These are phyloP conservation scores for Podosphaera aphanis DNA, from an alignment of 2,329 filamentous ascomycete species.

Conservation along the genomic window DNA sequence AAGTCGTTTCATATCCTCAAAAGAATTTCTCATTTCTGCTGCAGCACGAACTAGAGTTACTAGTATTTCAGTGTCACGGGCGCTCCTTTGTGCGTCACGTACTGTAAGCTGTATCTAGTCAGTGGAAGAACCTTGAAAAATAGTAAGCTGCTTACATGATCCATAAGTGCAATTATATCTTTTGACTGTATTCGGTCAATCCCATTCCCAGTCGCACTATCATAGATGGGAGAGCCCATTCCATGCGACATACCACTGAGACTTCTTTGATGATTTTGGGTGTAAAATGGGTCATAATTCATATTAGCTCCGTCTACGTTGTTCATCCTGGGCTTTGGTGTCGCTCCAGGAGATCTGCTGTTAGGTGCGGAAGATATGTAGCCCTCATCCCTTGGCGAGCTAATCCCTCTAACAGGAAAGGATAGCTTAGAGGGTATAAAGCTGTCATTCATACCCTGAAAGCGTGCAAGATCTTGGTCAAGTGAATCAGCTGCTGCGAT, in stretches of 20 bases:
- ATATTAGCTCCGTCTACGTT: conserved; percentile 22
- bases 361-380: conserved; percentile 57
- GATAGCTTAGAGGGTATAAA: conserved; percentile 18
- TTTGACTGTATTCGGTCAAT: conserved; percentile 3
- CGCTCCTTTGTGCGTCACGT: conserved; percentile 85
- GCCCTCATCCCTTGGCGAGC: conserved; percentile 56
- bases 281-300: conserved; percentile 42
- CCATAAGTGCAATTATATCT: conserved; percentile 60
- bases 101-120: conserved; percentile 47
- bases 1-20: conserved; percentile 84
- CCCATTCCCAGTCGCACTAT: conserved; percentile 37
- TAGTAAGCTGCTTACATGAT: conserved; percentile 39
- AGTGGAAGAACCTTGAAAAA: conserved; percentile 2
- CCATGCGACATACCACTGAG: conserved; percentile 81
- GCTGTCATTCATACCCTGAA: conserved; percentile 18
- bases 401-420: conserved; percentile 27
- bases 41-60: conserved; percentile 84
- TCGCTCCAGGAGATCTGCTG: conserved; percentile 25
- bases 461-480: conserved; percentile 19
- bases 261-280: conserved; percentile 36
- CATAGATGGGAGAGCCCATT: conserved; percentile 72
- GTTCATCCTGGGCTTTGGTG: conserved; percentile 22
- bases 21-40: conserved; percentile 88
- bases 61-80: conserved; percentile 85
- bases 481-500: conserved; percentile 22